phyloP scores from a whole-genome alignment of 768 basidiomycete species.

The Pleurotus salmoneostramineus region DNA sequence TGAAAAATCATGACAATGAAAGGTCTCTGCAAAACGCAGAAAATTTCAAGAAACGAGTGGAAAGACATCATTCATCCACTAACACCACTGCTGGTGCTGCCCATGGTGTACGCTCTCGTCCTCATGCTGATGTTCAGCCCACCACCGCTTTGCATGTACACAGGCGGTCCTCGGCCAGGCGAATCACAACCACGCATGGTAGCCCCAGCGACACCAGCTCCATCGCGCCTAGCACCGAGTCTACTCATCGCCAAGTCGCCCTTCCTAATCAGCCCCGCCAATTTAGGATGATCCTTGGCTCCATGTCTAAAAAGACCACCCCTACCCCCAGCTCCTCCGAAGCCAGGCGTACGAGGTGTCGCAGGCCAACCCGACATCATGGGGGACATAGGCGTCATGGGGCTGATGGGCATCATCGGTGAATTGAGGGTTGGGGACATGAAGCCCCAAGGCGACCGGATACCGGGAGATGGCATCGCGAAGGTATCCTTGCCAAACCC shows the following conservation, averaged over 20 bases:
- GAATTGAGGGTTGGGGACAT: not conserved
- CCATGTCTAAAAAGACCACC: not conserved
- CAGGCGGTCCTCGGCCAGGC: not conserved
- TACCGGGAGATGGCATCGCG: not conserved
- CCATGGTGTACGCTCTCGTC: not conserved
- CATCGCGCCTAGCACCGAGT: not conserved
- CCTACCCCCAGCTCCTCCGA: not conserved
- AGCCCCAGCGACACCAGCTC: not conserved
- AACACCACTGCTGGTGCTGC: not conserved
- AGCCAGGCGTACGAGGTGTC: not conserved
- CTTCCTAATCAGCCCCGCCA: not conserved
- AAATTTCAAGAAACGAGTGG: no score
- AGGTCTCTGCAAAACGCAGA: not conserved
- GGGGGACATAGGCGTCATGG: not conserved
- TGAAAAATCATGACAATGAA: not conserved
- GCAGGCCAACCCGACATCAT: not conserved
- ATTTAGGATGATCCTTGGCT: not conserved
- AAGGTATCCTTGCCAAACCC: not conserved
- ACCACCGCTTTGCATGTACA: not conserved
- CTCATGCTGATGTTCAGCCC: not conserved
- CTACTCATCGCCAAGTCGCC: not conserved
- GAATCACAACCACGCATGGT: not conserved
- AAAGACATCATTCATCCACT: not conserved
- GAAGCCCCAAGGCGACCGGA: not conserved
- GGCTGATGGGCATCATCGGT: not conserved